Conservation (phyloP, 208 protist genomes). For the Herpetomonas tarakana region DNA sequence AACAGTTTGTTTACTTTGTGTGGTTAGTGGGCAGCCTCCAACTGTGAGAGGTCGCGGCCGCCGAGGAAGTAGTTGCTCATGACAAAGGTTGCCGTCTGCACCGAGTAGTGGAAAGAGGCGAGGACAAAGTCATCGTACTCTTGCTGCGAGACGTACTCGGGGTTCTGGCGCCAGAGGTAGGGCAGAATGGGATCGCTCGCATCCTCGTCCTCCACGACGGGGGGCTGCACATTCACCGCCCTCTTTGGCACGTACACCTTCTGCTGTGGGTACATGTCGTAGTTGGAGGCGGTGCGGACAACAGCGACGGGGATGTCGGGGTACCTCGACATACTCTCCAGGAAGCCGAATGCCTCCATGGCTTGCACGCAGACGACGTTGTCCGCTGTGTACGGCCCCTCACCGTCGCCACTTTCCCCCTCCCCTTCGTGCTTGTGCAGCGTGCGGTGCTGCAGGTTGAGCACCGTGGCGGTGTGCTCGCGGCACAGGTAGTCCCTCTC, state of each 20-base stretch:
- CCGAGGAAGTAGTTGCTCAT: slow-evolving; percentile 65
- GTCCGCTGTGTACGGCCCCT: slow-evolving; percentile 16
- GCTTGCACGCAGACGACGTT: slow-evolving; percentile 58
- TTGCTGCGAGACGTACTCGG: slow-evolving; percentile 24
- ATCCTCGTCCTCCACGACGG: not conserved
- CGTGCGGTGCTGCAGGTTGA: slow-evolving; percentile 12
- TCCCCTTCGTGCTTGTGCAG: not conserved
- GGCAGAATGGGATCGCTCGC: slow-evolving; percentile 10
- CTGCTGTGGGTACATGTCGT: slow-evolving; percentile 54
- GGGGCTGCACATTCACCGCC: not conserved
- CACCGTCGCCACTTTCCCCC: slow-evolving; percentile 3
- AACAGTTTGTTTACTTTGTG: too few relatives aligned
- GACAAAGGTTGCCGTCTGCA: slow-evolving; percentile 46
- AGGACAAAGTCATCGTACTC: slow-evolving; percentile 38
- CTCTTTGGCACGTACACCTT: slow-evolving; percentile 24
- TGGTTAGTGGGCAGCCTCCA: slow-evolving; percentile 1
- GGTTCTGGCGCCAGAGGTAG: slow-evolving; percentile 53
- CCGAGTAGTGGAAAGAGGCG: slow-evolving; percentile 46
- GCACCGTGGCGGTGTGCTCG: slow-evolving; percentile 39
- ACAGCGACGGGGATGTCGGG: slow-evolving; percentile 35
- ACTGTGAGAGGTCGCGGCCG: slow-evolving; percentile 21
- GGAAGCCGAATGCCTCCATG: slow-evolving; percentile 55
- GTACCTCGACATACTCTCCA: slow-evolving; percentile 18
- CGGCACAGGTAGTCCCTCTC: slow-evolving; percentile 59
- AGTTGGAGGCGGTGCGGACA: slow-evolving; percentile 46